A percentile compares a stretch with the other conserved stretches of the same genome.
These are phyloP conservation scores for Crinitomyces ghanaensis DNA, from an alignment of 805 yeast genomes.

Conservation along the genomic window DNA sequence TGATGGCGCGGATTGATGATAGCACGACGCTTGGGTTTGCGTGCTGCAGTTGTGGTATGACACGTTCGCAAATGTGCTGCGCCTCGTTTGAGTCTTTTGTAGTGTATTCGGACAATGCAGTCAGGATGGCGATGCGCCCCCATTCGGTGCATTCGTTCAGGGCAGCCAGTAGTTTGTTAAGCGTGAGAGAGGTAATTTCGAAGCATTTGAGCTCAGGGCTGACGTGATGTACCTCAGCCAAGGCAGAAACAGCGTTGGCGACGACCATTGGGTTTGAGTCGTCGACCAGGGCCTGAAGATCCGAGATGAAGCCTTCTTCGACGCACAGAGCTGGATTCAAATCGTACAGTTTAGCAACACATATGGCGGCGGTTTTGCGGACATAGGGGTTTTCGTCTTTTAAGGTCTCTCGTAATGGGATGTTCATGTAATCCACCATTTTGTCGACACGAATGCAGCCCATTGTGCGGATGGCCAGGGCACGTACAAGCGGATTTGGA, in stretches of 20 bases:
- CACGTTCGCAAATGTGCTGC: slow-evolving; percentile 75
- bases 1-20: slow-evolving; percentile 67
- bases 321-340: slow-evolving; percentile 68
- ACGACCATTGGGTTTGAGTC: slow-evolving; percentile 97
- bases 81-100: slow-evolving; percentile 55
- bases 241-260: slow-evolving; percentile 81
- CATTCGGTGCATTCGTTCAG: slow-evolving; percentile 97
- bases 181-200: slow-evolving; percentile 28
- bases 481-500: slow-evolving; percentile 90
- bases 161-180: slow-evolving; percentile 60
- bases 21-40: slow-evolving; percentile 93
- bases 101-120: slow-evolving; percentile 64
- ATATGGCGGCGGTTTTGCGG: slow-evolving; percentile 92
- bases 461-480: slow-evolving; percentile 96
- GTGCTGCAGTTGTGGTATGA: slow-evolving; percentile 91
- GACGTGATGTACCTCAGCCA: slow-evolving; percentile 69
- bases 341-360: slow-evolving; percentile 92
- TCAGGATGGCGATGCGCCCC: slow-evolving; percentile 88
- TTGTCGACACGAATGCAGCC: slow-evolving; percentile 94
- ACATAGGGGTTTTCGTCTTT: slow-evolving; percentile 94
- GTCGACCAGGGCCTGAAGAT: slow-evolving; percentile 52
- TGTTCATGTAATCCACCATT: slow-evolving; percentile 89
- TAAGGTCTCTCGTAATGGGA: slow-evolving; percentile 75
- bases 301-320: slow-evolving; percentile 75
- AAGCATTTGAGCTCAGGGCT: slow-evolving; percentile 43